These are phyloP conservation scores for Cubamyces lactineus DNA, from an alignment of 768 basidiomycete species.

Conservation along the genomic window DNA sequence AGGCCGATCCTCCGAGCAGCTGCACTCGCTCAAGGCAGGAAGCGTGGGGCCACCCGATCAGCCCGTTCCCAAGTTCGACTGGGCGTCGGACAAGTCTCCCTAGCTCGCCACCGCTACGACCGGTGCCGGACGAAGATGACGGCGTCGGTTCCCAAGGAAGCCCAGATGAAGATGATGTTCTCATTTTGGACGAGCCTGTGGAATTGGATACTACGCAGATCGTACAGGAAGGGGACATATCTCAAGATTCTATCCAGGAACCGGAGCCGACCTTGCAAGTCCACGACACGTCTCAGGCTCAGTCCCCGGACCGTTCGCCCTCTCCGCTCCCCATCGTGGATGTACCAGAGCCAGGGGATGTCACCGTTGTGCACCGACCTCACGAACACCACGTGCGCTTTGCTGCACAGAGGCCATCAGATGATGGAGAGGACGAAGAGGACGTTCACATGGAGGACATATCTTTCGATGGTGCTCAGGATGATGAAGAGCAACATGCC, in stretches of 20 bases:
- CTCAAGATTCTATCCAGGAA: not conserved
- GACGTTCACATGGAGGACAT: slow-evolving; percentile 16
- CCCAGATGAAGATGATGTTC: slow-evolving; percentile 21
- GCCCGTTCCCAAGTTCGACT: slow-evolving; percentile 54
- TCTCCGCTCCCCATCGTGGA: slow-evolving; percentile 22
- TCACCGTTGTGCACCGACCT: slow-evolving; percentile 47
- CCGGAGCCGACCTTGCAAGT: not conserved
- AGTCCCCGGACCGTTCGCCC: slow-evolving; percentile 10
- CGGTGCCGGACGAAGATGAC: slow-evolving; percentile 22
- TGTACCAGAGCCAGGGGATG: slow-evolving; percentile 60
- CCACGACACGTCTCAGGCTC: not conserved
- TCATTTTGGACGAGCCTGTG: slow-evolving; percentile 17
- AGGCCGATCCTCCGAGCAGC: slow-evolving; percentile 67
- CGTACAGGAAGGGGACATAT: not conserved
- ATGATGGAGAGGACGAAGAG: slow-evolving; percentile 1
- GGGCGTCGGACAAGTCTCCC: slow-evolving; percentile 12
- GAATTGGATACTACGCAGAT: not conserved
- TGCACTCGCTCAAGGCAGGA: slow-evolving; percentile 52
- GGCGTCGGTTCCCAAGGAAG: not conserved
- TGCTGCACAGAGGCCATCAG: slow-evolving; percentile 27
- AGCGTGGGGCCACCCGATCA: slow-evolving; percentile 70
- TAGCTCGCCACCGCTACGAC: slow-evolving; percentile 11
- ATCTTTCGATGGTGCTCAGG: slow-evolving; percentile 26
- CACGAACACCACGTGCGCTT: slow-evolving; percentile 15
- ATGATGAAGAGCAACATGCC: not conserved